These are phyloP conservation scores for Cercophora newfieldiana DNA, from an alignment of 495 filamentous ascomycete genomes.

Conservation along the genomic window DNA sequence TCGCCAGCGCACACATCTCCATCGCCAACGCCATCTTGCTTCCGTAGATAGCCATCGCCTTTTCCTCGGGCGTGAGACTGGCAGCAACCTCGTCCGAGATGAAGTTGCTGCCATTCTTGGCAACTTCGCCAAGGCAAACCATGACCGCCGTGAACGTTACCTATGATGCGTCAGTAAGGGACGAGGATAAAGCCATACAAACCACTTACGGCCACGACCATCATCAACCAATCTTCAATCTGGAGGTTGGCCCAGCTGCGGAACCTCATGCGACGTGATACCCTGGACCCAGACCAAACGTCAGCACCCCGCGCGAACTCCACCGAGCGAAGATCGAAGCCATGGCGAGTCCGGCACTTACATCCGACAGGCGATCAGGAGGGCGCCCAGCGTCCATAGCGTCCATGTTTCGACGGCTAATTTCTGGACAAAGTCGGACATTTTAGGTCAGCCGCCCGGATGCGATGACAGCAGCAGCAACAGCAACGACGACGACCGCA, in stretches of 20 bases:
- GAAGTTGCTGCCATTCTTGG: slow-evolving; percentile 47
- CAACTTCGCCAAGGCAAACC: slow-evolving; percentile 45
- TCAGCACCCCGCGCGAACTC: background rate
- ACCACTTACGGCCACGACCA: slow-evolving; percentile 7
- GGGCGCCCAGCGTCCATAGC: slow-evolving; percentile 10
- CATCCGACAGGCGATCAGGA: slow-evolving; percentile 20
- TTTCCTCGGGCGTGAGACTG: slow-evolving; percentile 39
- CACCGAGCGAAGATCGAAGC: background rate
- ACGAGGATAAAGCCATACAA: background rate
- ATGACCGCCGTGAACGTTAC: slow-evolving; percentile 29
- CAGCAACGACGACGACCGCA: background rate
- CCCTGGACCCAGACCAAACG: background rate
- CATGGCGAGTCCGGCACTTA: background rate
- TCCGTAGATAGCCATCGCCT: slow-evolving; percentile 44
- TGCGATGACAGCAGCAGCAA: background rate
- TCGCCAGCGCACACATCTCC: slow-evolving; percentile 53
- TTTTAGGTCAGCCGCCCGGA: slow-evolving; percentile 3
- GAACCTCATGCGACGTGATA: slow-evolving; percentile 19
- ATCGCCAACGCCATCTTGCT: slow-evolving; percentile 49
- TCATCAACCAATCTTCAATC: slow-evolving; percentile 20
- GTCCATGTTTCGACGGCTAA: slow-evolving; percentile 21
- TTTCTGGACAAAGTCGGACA: slow-evolving; percentile 15
- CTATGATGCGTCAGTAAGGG: background rate
- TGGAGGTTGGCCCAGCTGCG: slow-evolving; percentile 14
- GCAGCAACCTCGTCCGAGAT: slow-evolving; percentile 38